Evolutionary conservation across 495 filamentous ascomycete species (phyloP), one percentile per base, ranked within the genome.

Genomic region (Daldinia loculata): DNA sequence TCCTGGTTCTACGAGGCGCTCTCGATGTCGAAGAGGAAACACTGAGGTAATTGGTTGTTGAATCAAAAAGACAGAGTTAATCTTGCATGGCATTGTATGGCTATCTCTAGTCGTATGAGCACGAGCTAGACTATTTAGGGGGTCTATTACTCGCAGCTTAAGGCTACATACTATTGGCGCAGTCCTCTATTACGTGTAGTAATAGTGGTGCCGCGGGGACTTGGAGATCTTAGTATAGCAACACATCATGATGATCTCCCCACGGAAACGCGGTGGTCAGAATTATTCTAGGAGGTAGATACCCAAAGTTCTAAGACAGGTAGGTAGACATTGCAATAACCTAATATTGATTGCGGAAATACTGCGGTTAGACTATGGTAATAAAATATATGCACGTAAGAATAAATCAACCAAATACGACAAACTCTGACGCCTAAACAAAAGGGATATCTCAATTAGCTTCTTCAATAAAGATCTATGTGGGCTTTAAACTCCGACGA

Each of bases 361-460:
- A 9, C 19, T 6, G 7, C 6, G 17, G 17, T 24, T 29, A 53
- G 51, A 53, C 29, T 30, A 53, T 53, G 5, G 14, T 53, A 30
- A 24, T 30, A 53, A 30, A 41, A 29, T 24, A 53, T 39, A 53
- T 53, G 51, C 22, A 39, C 19, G 8, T 24, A 15, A 15, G 0
- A n/a, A 24, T 36, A 53, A 27, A 61, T 52, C 48, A 41, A n/a
- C n/a, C 19, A 53, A 53, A 63, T 29, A 22, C 19, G 26, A 53
- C 2, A 11, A 14, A 53, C 51, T 53, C 27, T 53, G 1, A 14
- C 15, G 22, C 22, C 29, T 51, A 53, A 55, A 61, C 61, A 56
- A 50, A 64, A 39, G 43, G 63, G 67, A 74, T 70, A 74, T 74
- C 62, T 70, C 55, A 56, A 70, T 70, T 70, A 70, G 26, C 22